These are phyloP conservation scores for Dendrobium officinale DNA, from an alignment of 106 monocot species.

Conservation along the genomic window DNA sequence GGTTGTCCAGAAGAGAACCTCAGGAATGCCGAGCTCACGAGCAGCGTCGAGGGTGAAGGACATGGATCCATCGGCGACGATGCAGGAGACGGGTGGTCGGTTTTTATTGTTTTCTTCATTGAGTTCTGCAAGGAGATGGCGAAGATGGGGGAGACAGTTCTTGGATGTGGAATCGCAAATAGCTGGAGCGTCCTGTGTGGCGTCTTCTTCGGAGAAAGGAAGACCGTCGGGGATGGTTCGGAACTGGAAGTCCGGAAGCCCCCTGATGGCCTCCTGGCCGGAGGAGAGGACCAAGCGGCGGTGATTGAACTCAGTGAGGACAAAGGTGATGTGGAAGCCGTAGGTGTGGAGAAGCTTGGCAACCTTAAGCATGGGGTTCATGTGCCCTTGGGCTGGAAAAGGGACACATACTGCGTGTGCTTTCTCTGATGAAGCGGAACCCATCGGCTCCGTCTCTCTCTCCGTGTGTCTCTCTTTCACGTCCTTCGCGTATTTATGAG, in stretches of 20 bases:
- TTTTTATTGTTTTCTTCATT: not conserved
- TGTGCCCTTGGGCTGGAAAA: constrained; percentile 21
- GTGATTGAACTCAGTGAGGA: constrained; percentile 40
- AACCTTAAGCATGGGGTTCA: constrained; percentile 13
- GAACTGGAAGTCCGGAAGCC: not conserved
- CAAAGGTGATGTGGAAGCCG: constrained; percentile 39
- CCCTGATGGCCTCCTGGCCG: not conserved
- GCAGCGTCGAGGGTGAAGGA: constrained; percentile 21
- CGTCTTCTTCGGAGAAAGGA: constrained; percentile 7
- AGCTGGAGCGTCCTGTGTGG: not conserved
- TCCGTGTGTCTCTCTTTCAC: too few species aligned
- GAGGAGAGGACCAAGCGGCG: constrained; percentile 6
- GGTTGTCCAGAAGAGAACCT: constrained; percentile 20
- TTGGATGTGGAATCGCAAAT: constrained; percentile 4
- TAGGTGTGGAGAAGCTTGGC: constrained; percentile 13
- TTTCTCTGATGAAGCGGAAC: not conserved
- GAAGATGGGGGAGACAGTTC: not conserved
- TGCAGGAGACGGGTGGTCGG: not conserved
- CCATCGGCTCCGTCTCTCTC: not conserved
- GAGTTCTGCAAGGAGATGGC: not conserved
- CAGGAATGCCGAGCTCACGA: constrained; percentile 11
- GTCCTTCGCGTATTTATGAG: too few species aligned
- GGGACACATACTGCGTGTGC: constrained; percentile 26
- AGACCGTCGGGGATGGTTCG: constrained; percentile 13
- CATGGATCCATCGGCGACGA: constrained; percentile 24